Percentiles rank a stretch among this genome's conserved stretches.
These are phyloP conservation scores for Mortierella sp. DNA, from an alignment of 371 early-diverging fungal genomes.

Conservation along the genomic window DNA sequence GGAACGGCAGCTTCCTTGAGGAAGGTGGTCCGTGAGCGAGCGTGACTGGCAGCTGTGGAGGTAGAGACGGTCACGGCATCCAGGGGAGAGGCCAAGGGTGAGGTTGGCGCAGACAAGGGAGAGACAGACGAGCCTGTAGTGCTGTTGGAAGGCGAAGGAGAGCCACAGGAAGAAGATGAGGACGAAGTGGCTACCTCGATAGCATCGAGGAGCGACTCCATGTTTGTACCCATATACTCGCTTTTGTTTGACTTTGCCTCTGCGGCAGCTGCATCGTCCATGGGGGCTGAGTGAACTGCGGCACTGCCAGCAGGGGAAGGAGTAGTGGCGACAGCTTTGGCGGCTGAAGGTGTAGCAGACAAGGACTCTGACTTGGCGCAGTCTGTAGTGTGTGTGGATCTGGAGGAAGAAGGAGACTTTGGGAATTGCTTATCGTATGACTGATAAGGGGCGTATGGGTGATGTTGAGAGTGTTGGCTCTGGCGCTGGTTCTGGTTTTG, in stretches of 20 bases:
- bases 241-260: constrained; percentile 17
- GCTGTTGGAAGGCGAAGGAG: constrained; percentile 29
- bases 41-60: constrained; percentile 25
- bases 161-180: constrained; percentile 22
- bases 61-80: not conserved
- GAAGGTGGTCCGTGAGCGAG: constrained; percentile 37
- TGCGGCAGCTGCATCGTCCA: not conserved
- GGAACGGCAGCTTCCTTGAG: no score
- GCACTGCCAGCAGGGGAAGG: no score
- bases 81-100: constrained; percentile 10
- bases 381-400: constrained; percentile 3
- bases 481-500: not conserved
- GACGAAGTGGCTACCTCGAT: constrained; percentile 36
- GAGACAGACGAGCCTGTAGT: constrained; percentile 11
- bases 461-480: constrained; percentile 1
- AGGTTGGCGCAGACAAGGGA: constrained; percentile 14
- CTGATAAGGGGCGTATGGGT: constrained; percentile 23
- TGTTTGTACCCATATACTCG: constrained; percentile 38
- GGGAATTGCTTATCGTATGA: constrained; percentile 32
- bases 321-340: no score
- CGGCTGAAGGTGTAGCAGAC: no score
- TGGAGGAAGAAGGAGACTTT: constrained; percentile 23
- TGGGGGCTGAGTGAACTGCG: no score
- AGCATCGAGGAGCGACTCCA: constrained; percentile 42
- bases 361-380: no score